Evolutionary conservation across 1,139 yeast genomes (phyloP), one percentile per base, ranked within the genome.

Genomic region (Yamadazyma taylorii): DNA sequence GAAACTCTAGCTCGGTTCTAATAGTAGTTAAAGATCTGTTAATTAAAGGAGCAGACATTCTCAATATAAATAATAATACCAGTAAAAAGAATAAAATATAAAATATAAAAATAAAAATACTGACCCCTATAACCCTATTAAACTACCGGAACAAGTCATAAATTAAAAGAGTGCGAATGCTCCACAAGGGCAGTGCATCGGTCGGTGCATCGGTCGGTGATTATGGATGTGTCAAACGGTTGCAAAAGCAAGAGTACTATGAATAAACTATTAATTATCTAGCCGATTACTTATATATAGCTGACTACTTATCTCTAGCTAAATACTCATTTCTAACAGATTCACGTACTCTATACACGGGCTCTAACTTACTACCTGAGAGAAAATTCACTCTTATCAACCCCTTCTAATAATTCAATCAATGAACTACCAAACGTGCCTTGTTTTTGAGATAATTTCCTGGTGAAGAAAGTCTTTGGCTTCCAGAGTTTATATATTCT

Each of bases 1-100:
- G 69, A 56, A 88, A 88, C 58, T 87, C 96, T 36, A 89, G 75
- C 57, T 89, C 87, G 10, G 89, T 86, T 59, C 79, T 79, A 40
- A 87, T 67, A 11, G 82, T 79, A 3, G 90, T 79, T 46, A 87
- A 63, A 3, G 96, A 85, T 53, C 95, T 79, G 64, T 86, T 87
- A 43, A 86, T 78, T 36, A 79, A 66, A 1, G 94, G 85, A 9
- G 79, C 73, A 8, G 75, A 68, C 76, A 70, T 71, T 17, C 10
- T 27, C 4, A 16, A 12, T 12, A 7, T 21, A 13, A n/a, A n/a
- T n/a, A 19, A 12, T 27, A 15, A 12, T 4, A 17, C 13, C 10
- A 28, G n/a, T 28, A 6, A 26, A 26, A 26, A 11, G 17, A 5
- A 26, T 5, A 13, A 26, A 24, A n/a, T 10, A 21, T 10, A 21